Conservation (phyloP, 164 flowering plant species). For the Berberis vulgaris region DNA sequence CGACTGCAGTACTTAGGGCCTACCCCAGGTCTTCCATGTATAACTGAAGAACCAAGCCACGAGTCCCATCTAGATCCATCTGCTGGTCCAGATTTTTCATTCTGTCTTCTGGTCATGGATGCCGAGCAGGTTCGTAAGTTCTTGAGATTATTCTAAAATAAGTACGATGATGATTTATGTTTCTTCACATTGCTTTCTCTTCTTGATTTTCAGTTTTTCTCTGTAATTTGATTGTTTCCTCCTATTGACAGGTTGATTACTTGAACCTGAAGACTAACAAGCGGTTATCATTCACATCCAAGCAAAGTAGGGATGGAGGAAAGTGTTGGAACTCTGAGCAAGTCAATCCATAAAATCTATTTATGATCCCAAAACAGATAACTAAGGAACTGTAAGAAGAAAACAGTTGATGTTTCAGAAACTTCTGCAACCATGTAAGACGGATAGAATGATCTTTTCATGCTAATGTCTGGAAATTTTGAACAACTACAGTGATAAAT, state of each 20-base stretch:
- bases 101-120: slow-evolving; percentile 41
- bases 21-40: slow-evolving; percentile 55
- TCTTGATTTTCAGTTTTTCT: background rate
- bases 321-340: slow-evolving; percentile 51
- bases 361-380: background rate
- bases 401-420: background rate
- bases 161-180: too few species aligned
- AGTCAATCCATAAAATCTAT: slow-evolving; percentile 35
- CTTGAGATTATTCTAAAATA: too few species aligned
- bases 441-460: too few species aligned
- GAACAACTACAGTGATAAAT: too few species aligned
- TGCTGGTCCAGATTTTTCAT: slow-evolving; percentile 52
- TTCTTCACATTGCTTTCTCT: background rate
- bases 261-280: slow-evolving; percentile 71
- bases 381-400: background rate
- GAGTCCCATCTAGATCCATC: slow-evolving; percentile 41
- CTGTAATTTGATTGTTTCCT: background rate
- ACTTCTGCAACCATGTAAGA: background rate
- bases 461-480: too few species aligned
- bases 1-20: slow-evolving; percentile 72
- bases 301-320: slow-evolving; percentile 23
- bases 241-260: slow-evolving; percentile 65
- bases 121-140: slow-evolving; percentile 40
- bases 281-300: slow-evolving; percentile 37
- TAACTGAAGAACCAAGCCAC: slow-evolving; percentile 32